A percentile compares a stretch with the other conserved stretches of the same genome.
Evolutionary conservation across 495 filamentous ascomycete species (phyloP).

Genomic region (Daldinia childiae): DNA sequence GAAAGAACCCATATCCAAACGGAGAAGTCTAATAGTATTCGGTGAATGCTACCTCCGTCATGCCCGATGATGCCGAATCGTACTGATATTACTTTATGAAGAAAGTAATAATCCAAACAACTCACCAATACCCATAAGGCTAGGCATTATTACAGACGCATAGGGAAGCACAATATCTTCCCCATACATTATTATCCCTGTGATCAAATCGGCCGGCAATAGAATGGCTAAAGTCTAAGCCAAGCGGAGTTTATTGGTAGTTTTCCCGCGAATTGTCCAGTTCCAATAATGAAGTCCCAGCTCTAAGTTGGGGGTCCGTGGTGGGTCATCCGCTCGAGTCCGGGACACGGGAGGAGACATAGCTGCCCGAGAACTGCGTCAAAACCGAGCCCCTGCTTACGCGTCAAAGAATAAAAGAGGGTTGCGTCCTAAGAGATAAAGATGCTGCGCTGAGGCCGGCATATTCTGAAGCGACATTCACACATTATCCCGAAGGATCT

Average conservation of each 20-base stretch:
- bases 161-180: neutral
- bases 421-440: conserved; percentile 31
- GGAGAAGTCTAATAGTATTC: neutral
- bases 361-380: conserved; percentile 9
- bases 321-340: conserved; percentile 38
- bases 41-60: conserved; percentile 19
- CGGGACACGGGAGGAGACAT: conserved; percentile 30
- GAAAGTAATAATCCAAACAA: neutral
- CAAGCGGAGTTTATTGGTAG: conserved; percentile 2
- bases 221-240: conserved; percentile 1
- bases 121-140: neutral
- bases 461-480: conserved; percentile 31
- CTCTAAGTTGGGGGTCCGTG: conserved; percentile 39
- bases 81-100: neutral
- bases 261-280: conserved; percentile 19
- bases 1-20: neutral
- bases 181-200: neutral
- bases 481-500: conserved; percentile 26
- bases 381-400: conserved; percentile 33
- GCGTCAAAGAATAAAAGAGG: conserved; percentile 21
- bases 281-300: neutral
- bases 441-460: conserved; percentile 30
- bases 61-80: conserved; percentile 3
- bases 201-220: conserved; percentile 3
- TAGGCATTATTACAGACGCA: neutral